Conservation (phyloP, 1,139 yeast species). For the Taphrina confusa region DNA sequence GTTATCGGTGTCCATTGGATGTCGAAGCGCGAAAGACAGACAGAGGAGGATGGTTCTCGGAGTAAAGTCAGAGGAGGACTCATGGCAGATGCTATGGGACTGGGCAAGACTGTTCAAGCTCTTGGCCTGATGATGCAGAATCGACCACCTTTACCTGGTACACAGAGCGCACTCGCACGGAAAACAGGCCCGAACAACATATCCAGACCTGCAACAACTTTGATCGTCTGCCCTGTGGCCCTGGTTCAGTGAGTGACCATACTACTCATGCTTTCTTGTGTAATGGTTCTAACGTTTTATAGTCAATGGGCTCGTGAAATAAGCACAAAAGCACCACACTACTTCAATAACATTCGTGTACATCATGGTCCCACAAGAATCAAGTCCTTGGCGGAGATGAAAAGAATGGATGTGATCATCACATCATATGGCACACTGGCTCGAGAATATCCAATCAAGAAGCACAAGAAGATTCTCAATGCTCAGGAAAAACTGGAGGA, state of each 20-base stretch:
- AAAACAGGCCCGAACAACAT: neutral
- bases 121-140: conserved; percentile 60
- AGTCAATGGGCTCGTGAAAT: conserved; percentile 31
- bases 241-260: conserved; percentile 10
- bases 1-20: conserved; percentile 84
- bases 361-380: conserved; percentile 20
- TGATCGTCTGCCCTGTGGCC: conserved; percentile 26
- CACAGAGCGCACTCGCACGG: neutral
- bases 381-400: conserved; percentile 15
- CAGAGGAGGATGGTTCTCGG: conserved; percentile 14
- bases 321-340: conserved; percentile 13
- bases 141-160: neutral
- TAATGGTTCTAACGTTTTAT: neutral
- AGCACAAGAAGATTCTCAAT: conserved; percentile 9
- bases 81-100: conserved; percentile 39
- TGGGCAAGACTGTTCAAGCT: conserved; percentile 50
- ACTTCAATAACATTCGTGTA: conserved; percentile 9
- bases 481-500: conserved; percentile 8
- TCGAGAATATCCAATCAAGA: conserved; percentile 24
- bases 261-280: neutral
- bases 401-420: conserved; percentile 3
- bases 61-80: conserved; percentile 35
- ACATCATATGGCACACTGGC: conserved; percentile 28
- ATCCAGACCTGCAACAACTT: conserved; percentile 7
- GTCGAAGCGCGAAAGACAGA: conserved; percentile 58